These are phyloP conservation scores for Coemansia sp. DNA, from an alignment of 192 early-diverging fungal genomes.

Conservation along the genomic window DNA sequence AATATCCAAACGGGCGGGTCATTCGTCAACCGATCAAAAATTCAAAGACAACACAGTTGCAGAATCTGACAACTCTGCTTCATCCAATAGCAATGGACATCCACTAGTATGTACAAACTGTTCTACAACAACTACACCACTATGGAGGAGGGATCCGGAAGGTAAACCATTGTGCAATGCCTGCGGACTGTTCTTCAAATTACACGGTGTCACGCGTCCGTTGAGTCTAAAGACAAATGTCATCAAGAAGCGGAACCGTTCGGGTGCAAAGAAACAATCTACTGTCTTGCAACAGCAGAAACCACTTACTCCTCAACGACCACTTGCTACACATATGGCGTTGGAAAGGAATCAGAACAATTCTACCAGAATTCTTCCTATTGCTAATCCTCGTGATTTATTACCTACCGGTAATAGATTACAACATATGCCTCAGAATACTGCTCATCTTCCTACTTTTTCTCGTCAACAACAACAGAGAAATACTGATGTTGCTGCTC, in stretches of 20 bases:
- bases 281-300: too few relatives aligned
- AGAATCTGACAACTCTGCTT: not conserved
- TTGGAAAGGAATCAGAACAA: too few relatives aligned
- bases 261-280: conserved; percentile 27
- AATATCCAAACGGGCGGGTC: too few relatives aligned
- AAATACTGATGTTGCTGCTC: too few relatives aligned
- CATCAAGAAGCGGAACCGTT: conserved; percentile 92
- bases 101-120: conserved; percentile 74
- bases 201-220: conserved; percentile 94
- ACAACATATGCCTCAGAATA: too few relatives aligned
- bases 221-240: conserved; percentile 89
- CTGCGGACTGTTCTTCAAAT: conserved; percentile 93
- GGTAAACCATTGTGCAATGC: conserved; percentile 96
- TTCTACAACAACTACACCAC: conserved; percentile 81
- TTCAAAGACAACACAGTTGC: not conserved
- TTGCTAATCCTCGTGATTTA: too few relatives aligned
- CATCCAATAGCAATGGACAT: conserved; percentile 27
- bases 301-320: too few relatives aligned
- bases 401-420: too few relatives aligned
- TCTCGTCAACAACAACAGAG: too few relatives aligned
- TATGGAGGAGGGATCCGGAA: conserved; percentile 90
- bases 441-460: too few relatives aligned
- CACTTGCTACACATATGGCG: too few relatives aligned
- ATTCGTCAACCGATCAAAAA: not conserved
- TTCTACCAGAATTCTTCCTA: too few relatives aligned